Evolutionary conservation across 371 early-diverging fungal genomes (phyloP), one percentile per base, ranked within the genome.

Genomic region (Saksenaea vasiformis): DNA sequence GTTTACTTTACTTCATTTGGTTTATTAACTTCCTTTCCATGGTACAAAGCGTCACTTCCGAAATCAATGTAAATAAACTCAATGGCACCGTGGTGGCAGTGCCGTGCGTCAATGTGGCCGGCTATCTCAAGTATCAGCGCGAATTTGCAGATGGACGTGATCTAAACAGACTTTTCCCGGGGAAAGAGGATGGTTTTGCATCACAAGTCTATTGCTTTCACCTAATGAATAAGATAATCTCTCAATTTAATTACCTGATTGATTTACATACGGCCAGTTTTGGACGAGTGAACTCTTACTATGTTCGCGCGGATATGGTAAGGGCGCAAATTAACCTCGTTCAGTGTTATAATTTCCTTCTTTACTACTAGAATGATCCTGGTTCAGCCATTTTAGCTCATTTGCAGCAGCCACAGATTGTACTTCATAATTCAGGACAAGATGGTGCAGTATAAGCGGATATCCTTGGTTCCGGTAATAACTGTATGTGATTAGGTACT

Each of bases 251-350:
- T 56, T 92, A 91, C 63, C 68, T 95, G 70, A 85, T 95, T 65
- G 96, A 95, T 71, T 68, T 95, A 66, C 96, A 95, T 65, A 95
- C 96, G 0, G 94, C 96, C 0, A 89, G 89, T 38, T 88, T 88
- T 66, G 96, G 96, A 1, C 79, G 95, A 14, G 86, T 91, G 36
- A 95, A 95, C 71, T 91, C 91, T 0, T 87, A 92, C 55, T 95
- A 95, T 76, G 95, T 95, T 17, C 81, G 95, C 15, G 88, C 91
- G 60, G 91, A 95, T 63, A 88, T 95, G 91, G 73, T 69, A 67
- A 59, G 8, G 1, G 5, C n/a, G n/a, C 17, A 36, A 1, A 39
- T 24, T 37, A 36, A 8, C 37, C 22, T 4, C 44, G 41, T n/a
- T 36, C 9, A 43, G 8, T 38, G n/a, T 7, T 35, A 39, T 56